Base-by-base conservation (phyloP, 2,329 filamentous ascomycete species). In the Trichothecium sympodiale region DNA sequence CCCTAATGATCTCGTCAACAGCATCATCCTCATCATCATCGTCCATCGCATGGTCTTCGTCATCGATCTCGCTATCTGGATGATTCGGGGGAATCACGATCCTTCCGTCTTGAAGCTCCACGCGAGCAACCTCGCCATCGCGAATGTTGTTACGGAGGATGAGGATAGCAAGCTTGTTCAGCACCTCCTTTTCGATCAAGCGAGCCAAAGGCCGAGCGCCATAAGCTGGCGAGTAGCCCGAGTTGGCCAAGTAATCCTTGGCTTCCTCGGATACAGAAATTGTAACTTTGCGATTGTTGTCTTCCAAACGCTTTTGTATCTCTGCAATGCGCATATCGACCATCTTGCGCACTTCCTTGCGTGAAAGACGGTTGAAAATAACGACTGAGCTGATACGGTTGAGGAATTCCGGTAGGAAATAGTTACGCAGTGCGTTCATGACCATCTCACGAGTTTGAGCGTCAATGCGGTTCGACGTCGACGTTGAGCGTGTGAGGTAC, bases 381-480 rank as follows among this genome's bases (percentile, higher is more conserved):
- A 98, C 88, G 37, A 80, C 85, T 41, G 83, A 91, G 62, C 77
- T 89, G 68, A 98, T 96, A 56, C 91, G 85, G 71, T 98, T 98
- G 46, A 98, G 77, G 71, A 98, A 98, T 54, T 98, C 91, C 23
- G 91, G 91, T 3, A 98, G 69, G 77, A 98, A 98, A 67, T 94
- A 96, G 67, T 86, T 86, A 52, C 89, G 83, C 27, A 98, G 73
- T 4, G 88, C 77, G 36, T 77, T 81, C 80, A 91, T 93, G 52
- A 98, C 89, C 43, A 96, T 69, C 54, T 95, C 88, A 42, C 75
- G 74, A 1, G 88, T 95, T 2, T 82, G 79, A 0, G 78, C 70
- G 48, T 98, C 91, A 46, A 98, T 91, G 53, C 69, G 79, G 49
- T 89, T 89, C 48, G 93, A 84, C 35, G 80, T 76, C 35, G 74